phyloP scores from a whole-genome alignment of 345 rosid genomes.

The Brassica incana region DNA sequence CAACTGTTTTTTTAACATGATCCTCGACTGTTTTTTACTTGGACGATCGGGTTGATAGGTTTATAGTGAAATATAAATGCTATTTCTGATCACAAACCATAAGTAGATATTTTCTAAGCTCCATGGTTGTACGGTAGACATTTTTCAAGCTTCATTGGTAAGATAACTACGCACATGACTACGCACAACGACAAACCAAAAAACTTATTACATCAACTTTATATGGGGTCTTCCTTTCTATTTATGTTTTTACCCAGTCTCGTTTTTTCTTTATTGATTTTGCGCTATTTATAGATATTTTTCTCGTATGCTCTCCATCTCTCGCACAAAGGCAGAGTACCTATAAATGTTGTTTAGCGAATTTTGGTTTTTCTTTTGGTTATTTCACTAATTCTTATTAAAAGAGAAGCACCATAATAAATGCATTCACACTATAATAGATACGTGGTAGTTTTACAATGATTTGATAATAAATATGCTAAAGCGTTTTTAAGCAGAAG shows the following conservation, averaged over 20 bases:
- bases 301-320: too few relatives aligned
- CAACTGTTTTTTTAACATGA: neutral
- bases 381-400: too few relatives aligned
- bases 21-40: neutral
- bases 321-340: too few relatives aligned
- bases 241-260: neutral
- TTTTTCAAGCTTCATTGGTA: neutral
- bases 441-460: too few relatives aligned
- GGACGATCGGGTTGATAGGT: neutral
- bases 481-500: too few relatives aligned
- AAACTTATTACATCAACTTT: neutral
- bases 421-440: too few relatives aligned
- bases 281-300: too few relatives aligned
- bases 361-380: too few relatives aligned
- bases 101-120: conserved; percentile 10
- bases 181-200: neutral
- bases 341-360: too few relatives aligned
- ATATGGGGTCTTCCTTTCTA: neutral
- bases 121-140: conserved; percentile 15
- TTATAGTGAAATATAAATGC: neutral
- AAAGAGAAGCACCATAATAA: too few relatives aligned
- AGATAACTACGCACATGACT: neutral
- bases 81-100: conserved; percentile 20
- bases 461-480: too few relatives aligned
- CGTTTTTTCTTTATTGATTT: neutral